These are phyloP conservation scores for Penicillium robsamsonii DNA, from an alignment of 495 filamentous ascomycete genomes.

Conservation along the genomic window DNA sequence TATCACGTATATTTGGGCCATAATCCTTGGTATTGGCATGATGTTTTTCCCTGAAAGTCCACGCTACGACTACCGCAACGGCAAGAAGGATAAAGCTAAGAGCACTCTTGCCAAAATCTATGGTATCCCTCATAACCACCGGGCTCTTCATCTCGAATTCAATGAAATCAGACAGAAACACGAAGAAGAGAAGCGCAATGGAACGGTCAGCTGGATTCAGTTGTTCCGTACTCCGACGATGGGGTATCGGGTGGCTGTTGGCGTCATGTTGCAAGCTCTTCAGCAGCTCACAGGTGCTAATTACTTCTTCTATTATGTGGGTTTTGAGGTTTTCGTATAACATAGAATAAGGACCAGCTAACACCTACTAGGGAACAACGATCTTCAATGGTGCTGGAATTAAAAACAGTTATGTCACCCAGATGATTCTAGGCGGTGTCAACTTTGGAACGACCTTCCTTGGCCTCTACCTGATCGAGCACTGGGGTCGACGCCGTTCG, in stretches of 20 bases:
- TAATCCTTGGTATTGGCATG: constrained; percentile 67
- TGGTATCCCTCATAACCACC: constrained; percentile 60
- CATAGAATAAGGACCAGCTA: neutral
- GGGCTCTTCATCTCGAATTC: constrained; percentile 63
- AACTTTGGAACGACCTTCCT: constrained; percentile 70
- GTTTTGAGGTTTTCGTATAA: neutral
- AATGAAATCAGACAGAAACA: constrained; percentile 60
- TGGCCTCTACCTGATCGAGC: constrained; percentile 67
- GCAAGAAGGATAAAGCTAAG: constrained; percentile 59
- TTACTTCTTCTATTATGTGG: constrained; percentile 74
- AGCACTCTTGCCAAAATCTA: constrained; percentile 65
- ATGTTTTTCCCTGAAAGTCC: constrained; percentile 71
- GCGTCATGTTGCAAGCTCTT: constrained; percentile 59
- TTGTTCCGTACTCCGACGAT: constrained; percentile 66
- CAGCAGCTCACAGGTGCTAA: constrained; percentile 44
- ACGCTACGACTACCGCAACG: constrained; percentile 63
- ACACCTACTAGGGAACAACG: constrained; percentile 54
- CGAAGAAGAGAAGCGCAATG: constrained; percentile 50
- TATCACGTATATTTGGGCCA: constrained; percentile 68
- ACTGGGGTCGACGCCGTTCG: constrained; percentile 64
- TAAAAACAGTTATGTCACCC: constrained; percentile 63
- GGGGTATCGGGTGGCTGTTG: constrained; percentile 63
- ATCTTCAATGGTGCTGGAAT: constrained; percentile 68
- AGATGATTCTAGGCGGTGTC: constrained; percentile 70
- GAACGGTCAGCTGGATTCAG: constrained; percentile 29